These are phyloP conservation scores for Phytophthora colocasiae DNA, from an alignment of 352 stramenopile genomes.

Conservation along the genomic window DNA sequence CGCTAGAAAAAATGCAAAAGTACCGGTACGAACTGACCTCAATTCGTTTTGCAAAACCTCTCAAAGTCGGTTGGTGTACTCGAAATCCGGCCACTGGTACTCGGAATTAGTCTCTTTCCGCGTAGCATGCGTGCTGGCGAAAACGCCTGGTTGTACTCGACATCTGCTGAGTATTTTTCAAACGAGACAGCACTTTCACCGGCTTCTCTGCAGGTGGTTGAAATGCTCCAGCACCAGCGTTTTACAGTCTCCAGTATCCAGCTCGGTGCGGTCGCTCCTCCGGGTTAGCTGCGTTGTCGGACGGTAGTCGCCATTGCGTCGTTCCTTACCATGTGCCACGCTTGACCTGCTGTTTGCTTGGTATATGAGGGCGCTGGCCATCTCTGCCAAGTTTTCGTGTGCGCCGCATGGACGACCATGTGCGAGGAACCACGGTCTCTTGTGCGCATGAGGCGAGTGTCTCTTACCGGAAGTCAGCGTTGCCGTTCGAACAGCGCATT, in stretches of 20 bases:
- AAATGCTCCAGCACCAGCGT: conserved; percentile 1
- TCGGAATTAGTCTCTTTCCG: too few relatives aligned
- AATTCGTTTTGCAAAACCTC: too few relatives aligned
- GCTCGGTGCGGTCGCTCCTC: conserved; percentile 25
- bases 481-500: conserved; percentile 36
- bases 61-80: too few relatives aligned
- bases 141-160: conserved; percentile 22
- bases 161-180: conserved; percentile 21
- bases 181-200: conserved; percentile 16
- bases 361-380: conserved; percentile 24
- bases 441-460: conserved; percentile 11
- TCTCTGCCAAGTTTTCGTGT: conserved; percentile 28
- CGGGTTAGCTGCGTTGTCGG: conserved; percentile 6
- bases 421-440: conserved; percentile 28
- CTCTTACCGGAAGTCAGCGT: conserved; percentile 35
- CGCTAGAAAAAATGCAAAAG: too few relatives aligned
- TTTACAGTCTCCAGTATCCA: conserved; percentile 10
- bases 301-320: conserved; percentile 19
- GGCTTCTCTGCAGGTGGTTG: conserved; percentile 10
- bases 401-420: conserved; percentile 34
- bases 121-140: conserved; percentile 18
- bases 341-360: conserved; percentile 18
- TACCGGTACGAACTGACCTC: too few relatives aligned
- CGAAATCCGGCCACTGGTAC: too few relatives aligned
- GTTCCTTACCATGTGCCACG: conserved; percentile 29